Evolutionary conservation across 1,139 yeast species (phyloP), one percentile per base, ranked within the genome.

Genomic region (Saccharomyces hybrid): DNA sequence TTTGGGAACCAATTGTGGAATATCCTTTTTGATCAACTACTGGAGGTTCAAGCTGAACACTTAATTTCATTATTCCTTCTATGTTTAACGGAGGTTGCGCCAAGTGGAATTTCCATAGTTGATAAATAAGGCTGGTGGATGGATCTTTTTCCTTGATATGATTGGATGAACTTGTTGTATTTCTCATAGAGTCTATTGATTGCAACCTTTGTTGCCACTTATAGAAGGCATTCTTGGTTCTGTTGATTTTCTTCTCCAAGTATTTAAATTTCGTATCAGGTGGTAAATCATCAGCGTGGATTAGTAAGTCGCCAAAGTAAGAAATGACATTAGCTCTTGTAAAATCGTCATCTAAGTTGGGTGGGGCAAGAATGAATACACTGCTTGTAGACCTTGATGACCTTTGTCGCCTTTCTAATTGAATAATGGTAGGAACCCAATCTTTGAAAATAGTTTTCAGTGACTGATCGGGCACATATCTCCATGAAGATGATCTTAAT

Each of bases 361-460:
- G 86, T 2, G 97, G 95, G 0, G 96, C 96, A 28, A 69, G 55
- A 31, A 69, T 69, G 50, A 68, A 69, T 5, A 69, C 71, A 54
- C 76, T 73, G 56, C 74, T 76, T 47, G 75, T 74, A 26, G 81
- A 75, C 51, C 77, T 77, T 31, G 82, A 77, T 27, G 81, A 75
- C 71, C 86, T 75, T 52, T 84, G 79, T 60, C 96, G 78, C 64
- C 95, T 78, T 62, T 89, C 96, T 49, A 91, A 75, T 67, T 91
- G 98, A 71, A 88, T 89, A 26, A 90, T 84, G 28, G 93, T 96
- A 0, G 96, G 96, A 0, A 95, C 89, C 98, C 98, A 93, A 64
- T 88, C 96, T 57, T 84, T 83, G 52, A 84, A 81, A 49, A 90
- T 81, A 4, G 82, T 74, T 58, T 81, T 83, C 54, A 88, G 73